phyloP scores from a whole-genome alignment of 768 basidiomycete species.

The Austroboletus eburneus region DNA sequence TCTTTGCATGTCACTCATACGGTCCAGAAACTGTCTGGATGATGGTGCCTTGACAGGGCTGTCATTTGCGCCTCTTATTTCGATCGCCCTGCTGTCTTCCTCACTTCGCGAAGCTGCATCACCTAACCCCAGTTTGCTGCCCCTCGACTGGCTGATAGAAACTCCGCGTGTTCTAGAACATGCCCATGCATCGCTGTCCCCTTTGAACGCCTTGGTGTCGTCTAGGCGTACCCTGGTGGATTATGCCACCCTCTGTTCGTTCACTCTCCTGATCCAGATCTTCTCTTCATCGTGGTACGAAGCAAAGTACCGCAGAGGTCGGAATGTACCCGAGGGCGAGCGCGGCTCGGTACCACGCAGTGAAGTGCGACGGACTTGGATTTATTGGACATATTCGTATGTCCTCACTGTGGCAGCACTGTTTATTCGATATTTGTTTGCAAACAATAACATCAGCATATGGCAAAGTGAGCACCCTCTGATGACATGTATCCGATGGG shows the following conservation, averaged over 20 bases:
- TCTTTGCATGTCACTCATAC: conserved; percentile 9
- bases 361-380: conserved; percentile 57
- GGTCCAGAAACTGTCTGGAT: conserved; percentile 66
- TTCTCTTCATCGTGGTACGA: conserved; percentile 76
- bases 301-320: conserved; percentile 39
- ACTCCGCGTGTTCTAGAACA: conserved; percentile 53
- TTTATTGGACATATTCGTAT: conserved; percentile 63
- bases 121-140: conserved; percentile 36
- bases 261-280: conserved; percentile 75
- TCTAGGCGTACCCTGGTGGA: conserved; percentile 77
- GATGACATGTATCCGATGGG: not conserved
- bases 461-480: conserved; percentile 62
- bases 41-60: conserved; percentile 85
- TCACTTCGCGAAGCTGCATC: conserved; percentile 38
- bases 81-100: conserved; percentile 61
- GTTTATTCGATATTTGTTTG: conserved; percentile 45
- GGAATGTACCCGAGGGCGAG: conserved; percentile 56
- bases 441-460: conserved; percentile 41
- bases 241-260: conserved; percentile 75
- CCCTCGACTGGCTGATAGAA: conserved; percentile 76
- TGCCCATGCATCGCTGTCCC: conserved; percentile 37
- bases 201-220: conserved; percentile 52
- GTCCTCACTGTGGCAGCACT: conserved; percentile 48
- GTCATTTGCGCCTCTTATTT: conserved; percentile 78
- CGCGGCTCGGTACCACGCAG: conserved; percentile 73